These are phyloP conservation scores for Corynespora cassiicola DNA, from an alignment of 2,329 filamentous ascomycete species.

Conservation along the genomic window DNA sequence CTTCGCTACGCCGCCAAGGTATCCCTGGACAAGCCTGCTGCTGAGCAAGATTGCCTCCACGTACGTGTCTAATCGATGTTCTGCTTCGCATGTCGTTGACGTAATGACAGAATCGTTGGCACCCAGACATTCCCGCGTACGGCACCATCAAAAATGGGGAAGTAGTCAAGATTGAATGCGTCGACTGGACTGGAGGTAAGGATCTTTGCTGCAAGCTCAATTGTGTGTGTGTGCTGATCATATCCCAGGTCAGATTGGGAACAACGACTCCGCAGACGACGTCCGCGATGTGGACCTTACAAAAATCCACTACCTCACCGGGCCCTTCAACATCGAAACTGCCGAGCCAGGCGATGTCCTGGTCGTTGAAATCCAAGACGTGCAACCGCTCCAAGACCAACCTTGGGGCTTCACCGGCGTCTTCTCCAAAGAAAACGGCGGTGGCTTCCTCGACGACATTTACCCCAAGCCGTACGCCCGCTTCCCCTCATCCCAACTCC, in stretches of 20 bases:
- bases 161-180: constrained; percentile 91
- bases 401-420: constrained; percentile 92
- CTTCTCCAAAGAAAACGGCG: constrained; percentile 81
- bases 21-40: constrained; percentile 73
- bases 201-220: no score
- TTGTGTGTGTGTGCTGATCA: no score
- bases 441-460: constrained; percentile 85
- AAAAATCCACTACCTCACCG: constrained; percentile 84
- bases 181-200: constrained; percentile 76
- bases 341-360: constrained; percentile 86
- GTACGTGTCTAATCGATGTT: no score
- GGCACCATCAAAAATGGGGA: constrained; percentile 81
- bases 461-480: constrained; percentile 77
- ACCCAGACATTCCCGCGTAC: constrained; percentile 81
- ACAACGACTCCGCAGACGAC: constrained; percentile 91
- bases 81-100: neutral
- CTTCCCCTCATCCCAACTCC: neutral
- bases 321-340: constrained; percentile 85
- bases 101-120: constrained; percentile 80
- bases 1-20: constrained; percentile 78
- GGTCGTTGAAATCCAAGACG: constrained; percentile 89
- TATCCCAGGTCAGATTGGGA: constrained; percentile 87
- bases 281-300: constrained; percentile 84
- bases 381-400: constrained; percentile 83
- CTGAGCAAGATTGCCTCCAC: constrained; percentile 73